phyloP scores from a whole-genome alignment of 306 rosid genomes.

The Cucurbita pepo region DNA sequence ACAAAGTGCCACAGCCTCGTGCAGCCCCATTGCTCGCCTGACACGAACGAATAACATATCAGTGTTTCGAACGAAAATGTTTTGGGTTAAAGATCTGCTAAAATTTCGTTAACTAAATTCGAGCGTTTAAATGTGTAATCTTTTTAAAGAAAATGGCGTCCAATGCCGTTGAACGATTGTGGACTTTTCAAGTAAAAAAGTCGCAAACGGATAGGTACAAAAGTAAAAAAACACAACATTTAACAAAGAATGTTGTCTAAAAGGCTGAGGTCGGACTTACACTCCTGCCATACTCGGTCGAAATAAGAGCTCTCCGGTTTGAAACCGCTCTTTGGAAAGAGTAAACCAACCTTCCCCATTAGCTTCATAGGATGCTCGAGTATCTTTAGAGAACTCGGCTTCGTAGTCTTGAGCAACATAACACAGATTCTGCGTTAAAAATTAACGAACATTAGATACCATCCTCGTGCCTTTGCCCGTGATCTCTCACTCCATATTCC shows the following conservation, averaged over 20 bases:
- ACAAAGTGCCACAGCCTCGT: conserved; percentile 79
- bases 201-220: neutral
- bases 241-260: neutral
- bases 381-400: conserved; percentile 57
- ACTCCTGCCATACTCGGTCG: conserved; percentile 68
- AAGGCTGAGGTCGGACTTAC: conserved; percentile 29
- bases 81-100: too few relatives aligned
- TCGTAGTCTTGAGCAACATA: conserved; percentile 79
- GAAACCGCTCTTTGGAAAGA: conserved; percentile 78
- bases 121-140: neutral
- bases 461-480: neutral
- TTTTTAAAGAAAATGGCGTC: neutral
- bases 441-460: conserved; percentile 9
- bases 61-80: neutral
- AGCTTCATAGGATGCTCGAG: conserved; percentile 50
- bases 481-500: neutral
- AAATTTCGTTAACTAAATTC: too few relatives aligned
- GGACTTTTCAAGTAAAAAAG: neutral
- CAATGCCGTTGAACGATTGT: neutral
- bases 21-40: conserved; percentile 75
- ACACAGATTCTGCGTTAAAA: conserved; percentile 50
- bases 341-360: conserved; percentile 61
- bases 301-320: conserved; percentile 77
- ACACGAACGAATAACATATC: conserved; percentile 5
- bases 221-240: neutral